Evolutionary conservation across 306 rosid genomes (phyloP).

Genomic region (Cajanus cajan): DNA sequence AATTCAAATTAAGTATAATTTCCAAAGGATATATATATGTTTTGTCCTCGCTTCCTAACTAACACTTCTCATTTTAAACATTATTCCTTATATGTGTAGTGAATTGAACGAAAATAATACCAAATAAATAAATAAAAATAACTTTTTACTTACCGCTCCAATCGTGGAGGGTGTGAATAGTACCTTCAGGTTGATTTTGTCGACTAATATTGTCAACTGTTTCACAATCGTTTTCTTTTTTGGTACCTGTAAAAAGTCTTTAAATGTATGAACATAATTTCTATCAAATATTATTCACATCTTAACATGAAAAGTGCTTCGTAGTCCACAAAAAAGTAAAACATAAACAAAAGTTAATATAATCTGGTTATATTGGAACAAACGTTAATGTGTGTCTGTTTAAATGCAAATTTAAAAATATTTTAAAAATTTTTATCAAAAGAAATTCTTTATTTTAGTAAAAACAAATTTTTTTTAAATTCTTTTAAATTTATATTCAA

Average conservation of each 20-base stretch:
- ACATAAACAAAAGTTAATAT: too few species aligned
- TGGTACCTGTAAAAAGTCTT: conserved; percentile 30
- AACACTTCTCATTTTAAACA: neutral
- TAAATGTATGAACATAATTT: conserved; percentile 18
- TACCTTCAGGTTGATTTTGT: conserved; percentile 31
- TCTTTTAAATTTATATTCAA: too few species aligned
- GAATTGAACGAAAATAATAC: neutral
- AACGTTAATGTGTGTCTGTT: neutral
- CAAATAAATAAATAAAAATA: neutral
- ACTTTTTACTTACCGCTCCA: conserved; percentile 33
- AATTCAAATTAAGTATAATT: too few species aligned
- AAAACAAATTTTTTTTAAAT: too few species aligned
- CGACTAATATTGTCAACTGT: neutral
- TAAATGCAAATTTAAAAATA: too few species aligned
- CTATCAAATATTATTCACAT: neutral
- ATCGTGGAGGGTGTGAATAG: conserved; percentile 37
- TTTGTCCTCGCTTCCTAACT: neutral
- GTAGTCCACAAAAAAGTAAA: neutral
- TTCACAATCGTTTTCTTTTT: conserved; percentile 9
- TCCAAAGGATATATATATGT: too few species aligned
- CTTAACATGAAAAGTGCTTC: neutral
- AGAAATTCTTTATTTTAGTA: too few species aligned
- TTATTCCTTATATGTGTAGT: neutral
- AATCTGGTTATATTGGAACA: neutral
- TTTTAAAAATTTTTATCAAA: too few species aligned